These are phyloP conservation scores for Singerocomus inundabilis DNA, from an alignment of 1,284 basidiomycete genomes.

Conservation along the genomic window DNA sequence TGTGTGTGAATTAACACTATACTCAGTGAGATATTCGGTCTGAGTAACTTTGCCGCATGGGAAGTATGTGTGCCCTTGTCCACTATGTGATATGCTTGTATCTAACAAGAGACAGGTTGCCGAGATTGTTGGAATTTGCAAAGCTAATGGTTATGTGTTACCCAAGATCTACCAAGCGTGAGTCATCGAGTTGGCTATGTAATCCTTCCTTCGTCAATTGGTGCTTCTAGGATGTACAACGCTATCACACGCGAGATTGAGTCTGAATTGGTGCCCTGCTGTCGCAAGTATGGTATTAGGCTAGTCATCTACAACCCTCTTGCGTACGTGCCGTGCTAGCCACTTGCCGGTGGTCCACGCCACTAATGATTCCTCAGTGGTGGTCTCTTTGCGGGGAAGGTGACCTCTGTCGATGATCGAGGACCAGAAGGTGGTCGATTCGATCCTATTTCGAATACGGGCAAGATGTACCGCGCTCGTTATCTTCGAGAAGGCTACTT, in stretches of 20 bases:
- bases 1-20: neutral
- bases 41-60: constrained; percentile 32
- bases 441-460: constrained; percentile 31
- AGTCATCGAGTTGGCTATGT: neutral
- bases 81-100: neutral
- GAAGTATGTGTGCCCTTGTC: constrained; percentile 12
- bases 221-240: constrained; percentile 45
- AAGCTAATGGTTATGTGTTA: constrained; percentile 47
- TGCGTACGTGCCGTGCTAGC: constrained; percentile 25
- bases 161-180: constrained; percentile 54
- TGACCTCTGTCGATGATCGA: constrained; percentile 32
- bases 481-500: constrained; percentile 48
- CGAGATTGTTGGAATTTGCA: constrained; percentile 52
- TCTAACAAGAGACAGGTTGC: constrained; percentile 41
- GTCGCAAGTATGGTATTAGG: constrained; percentile 52
- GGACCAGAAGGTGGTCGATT: constrained; percentile 39
- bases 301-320: constrained; percentile 45
- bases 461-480: constrained; percentile 42
- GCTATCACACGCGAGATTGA: constrained; percentile 53
- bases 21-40: constrained; percentile 29
- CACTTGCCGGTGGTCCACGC: neutral
- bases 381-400: constrained; percentile 38
- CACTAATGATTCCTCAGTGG: constrained; percentile 4
- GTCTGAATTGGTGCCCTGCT: constrained; percentile 54
- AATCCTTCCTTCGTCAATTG: neutral